These are phyloP conservation scores for Ustilago esculenta DNA, from an alignment of 1,284 basidiomycete genomes.

Conservation along the genomic window DNA sequence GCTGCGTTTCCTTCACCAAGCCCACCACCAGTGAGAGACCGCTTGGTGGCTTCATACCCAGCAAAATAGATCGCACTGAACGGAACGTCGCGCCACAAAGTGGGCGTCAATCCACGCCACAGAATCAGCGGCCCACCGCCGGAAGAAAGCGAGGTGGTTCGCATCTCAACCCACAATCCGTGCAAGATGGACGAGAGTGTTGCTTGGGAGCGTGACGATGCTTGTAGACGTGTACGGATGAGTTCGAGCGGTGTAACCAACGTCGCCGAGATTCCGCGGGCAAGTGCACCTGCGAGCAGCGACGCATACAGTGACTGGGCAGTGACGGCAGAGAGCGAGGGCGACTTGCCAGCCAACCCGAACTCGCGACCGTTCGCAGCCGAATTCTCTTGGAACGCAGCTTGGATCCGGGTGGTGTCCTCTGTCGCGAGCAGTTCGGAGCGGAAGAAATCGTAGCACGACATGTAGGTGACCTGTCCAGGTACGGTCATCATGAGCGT, in stretches of 20 bases:
- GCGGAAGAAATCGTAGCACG: conserved; percentile 91
- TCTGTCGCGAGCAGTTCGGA: conserved; percentile 60
- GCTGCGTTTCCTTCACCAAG: conserved; percentile 65
- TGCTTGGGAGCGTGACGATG: conserved; percentile 39
- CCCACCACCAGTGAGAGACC: conserved; percentile 64
- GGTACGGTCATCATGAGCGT: conserved; percentile 81
- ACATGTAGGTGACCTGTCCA: conserved; percentile 91
- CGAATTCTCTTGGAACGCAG: conserved; percentile 11
- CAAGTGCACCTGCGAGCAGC: conserved; percentile 81
- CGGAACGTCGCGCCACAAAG: conserved; percentile 95
- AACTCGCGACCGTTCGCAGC: conserved; percentile 20
- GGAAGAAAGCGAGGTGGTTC: conserved; percentile 17
- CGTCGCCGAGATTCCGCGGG: conserved; percentile 82
- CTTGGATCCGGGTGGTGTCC: conserved; percentile 11
- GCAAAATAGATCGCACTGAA: conserved; percentile 93
- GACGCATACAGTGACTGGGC: conserved; percentile 71
- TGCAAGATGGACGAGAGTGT: conserved; percentile 47
- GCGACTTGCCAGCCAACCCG: conserved; percentile 12
- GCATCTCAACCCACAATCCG: conserved; percentile 49
- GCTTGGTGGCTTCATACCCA: conserved; percentile 68
- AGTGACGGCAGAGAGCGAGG: conserved; percentile 45
- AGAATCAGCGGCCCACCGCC: conserved; percentile 75
- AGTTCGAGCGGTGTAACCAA: conserved; percentile 90
- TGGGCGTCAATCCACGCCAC: conserved; percentile 90
- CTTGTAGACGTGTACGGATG: conserved; percentile 88